Evolutionary conservation across 139 green algal genomes (phyloP).

Genomic region (Diplosphaera chodatii): DNA sequence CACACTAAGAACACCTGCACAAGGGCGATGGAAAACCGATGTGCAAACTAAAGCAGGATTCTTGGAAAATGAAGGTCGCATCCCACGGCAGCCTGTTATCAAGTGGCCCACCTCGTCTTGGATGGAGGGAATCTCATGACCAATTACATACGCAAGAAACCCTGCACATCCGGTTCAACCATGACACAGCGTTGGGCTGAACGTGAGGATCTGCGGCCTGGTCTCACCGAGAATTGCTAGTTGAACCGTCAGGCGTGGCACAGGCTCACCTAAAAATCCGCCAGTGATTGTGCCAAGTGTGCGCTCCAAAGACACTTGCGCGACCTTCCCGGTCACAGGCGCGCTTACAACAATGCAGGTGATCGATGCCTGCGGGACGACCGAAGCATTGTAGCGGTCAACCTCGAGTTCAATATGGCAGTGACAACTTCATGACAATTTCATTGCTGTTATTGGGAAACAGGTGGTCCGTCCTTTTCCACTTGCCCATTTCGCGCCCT

Average conservation of each 20-base stretch:
- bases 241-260: background rate
- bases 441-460: too few species aligned
- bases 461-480: too few species aligned
- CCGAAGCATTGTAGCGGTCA: background rate
- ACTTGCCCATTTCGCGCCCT: background rate
- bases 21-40: too few species aligned
- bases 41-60: too few species aligned
- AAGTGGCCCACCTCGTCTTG: background rate
- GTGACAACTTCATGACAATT: too few species aligned
- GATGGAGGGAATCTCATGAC: background rate
- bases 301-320: constrained; percentile 24
- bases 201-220: too few species aligned
- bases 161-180: background rate
- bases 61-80: too few species aligned
- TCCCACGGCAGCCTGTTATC: too few species aligned
- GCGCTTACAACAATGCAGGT: constrained; percentile 7
- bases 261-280: background rate
- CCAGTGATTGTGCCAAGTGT: constrained; percentile 31
- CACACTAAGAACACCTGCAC: background rate
- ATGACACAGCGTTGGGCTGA: too few species aligned
- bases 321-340: constrained; percentile 14
- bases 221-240: too few species aligned
- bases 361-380: constrained; percentile 1
- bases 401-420: too few species aligned
- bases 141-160: constrained; percentile 8